Base-by-base conservation (phyloP, 345 rosid genomes). In the Cardamine occulta region DNA sequence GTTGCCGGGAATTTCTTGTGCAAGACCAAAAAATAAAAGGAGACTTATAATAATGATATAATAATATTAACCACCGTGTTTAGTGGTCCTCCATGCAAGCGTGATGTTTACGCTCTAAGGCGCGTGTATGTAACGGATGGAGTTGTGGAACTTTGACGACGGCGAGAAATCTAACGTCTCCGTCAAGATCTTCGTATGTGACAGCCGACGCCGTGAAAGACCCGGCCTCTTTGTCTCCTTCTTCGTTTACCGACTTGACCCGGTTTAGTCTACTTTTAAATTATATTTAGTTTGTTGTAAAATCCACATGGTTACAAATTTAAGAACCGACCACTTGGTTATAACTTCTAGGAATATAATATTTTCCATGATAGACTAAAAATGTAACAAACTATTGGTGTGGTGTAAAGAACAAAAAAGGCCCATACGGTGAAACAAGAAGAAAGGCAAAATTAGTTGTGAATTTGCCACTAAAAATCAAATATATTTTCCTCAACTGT, bases 121-220 rank as follows among this genome's bases (percentile, higher is more conserved):
- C 74, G 76, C 76, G 75, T 72, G 57, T 39, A 24, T 15, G 8
- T 40, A 34, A 51, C 42, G 51, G 35, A 48, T 15, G 15, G 19
- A 37, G 72, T 2, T 77, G 65, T 70, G 44, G 0, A 45, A 40
- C 26, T 57, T 64, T 58, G 67, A 53, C 73, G 74, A 5, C 56
- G 73, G 64, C 57, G 23, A 58, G 51, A 48, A 45, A 19, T 5
- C 7, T 18, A 71, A 57, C 66, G 80, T 64, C 48, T 64, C 76
- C 80, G 80, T 77, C 77, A 66, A 60, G 49, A 77, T 78, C 85
- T 53, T 44, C 69, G 47, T 63, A 60, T 75, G 37, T 40, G 56
- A 60, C 72, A 52, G 74, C 80, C 74, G 77, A 66, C 83, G 73
- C 65, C 85, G 79, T 81, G 45, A 37, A 58, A 19, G 75, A 77